Evolutionary conservation across 2,329 filamentous ascomycete genomes (phyloP), one percentile per base, ranked within the genome.

Genomic region (Phyllosticta citrichinensis): DNA sequence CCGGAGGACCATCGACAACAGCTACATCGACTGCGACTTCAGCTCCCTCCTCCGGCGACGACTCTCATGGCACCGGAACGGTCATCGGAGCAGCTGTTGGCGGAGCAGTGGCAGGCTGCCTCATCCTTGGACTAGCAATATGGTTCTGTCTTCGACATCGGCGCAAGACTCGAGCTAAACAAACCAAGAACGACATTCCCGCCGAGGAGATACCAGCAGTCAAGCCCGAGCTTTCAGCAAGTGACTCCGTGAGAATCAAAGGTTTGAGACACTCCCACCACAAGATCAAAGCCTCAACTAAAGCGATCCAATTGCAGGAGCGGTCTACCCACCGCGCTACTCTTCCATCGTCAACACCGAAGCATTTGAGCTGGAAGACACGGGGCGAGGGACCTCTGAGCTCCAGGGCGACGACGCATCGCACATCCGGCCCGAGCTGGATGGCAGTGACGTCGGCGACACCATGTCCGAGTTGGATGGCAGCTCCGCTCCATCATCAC

Each of bases 21-120:
- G 17, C 56, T 5, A 59, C 52, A 24, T 51, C 62, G 33, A 47
- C 57, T 2, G 55, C 54, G 0, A 51, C 27, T 6, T 20, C 47
- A 0, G 6, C 14, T 8, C 3, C 14, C 8, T 52, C 35, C 11
- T n/a, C 60, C 2, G 55, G 58, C n/a, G 27, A 62, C 51, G 11
- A n/a, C 56, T 56, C 12, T 35, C 52, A n/a, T 54, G 27, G 14
- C 55, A 62, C 66, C 1, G 68, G 68, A 2, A 67, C 66, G 8
- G 68, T 71, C 5, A 65, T 65, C 24, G 70, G 70, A 22, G 69
- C 67, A 5, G 68, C 65, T 2, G 68, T 70, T 3, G 70, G 69
- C 52, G 70, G 68, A 30, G 68, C 64, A 2, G 56, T 66, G 3
- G 67, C 55, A 5, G 62, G 68, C 20, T 62, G 66, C 9, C 63